Evolutionary conservation across 306 rosid species (phyloP), one percentile per base, ranked within the genome.

Genomic region (Rubus parviflorus): DNA sequence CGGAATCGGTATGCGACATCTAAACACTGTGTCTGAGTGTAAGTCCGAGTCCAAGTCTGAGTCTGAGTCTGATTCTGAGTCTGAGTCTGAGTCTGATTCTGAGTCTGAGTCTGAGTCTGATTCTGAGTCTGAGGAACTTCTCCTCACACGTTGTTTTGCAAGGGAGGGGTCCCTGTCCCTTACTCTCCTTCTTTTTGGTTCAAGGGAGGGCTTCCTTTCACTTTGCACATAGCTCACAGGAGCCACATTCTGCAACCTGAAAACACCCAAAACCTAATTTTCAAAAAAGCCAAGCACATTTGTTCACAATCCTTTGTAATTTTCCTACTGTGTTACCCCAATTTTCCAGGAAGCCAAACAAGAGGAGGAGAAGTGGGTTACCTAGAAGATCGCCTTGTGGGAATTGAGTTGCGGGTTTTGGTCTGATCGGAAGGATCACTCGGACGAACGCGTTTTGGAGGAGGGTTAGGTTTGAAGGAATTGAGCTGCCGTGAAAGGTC

Each of bases 371-470:
- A 22, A 35, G 42, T 30, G 41, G 61, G 43, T 0, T 20, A 89
- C 95, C 97, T 87, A 8, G 92, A 86, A 42, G 98, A 91, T 16
- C 98, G 97, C 73, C 98, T 80, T 42, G 68, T 1, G 19, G 83
- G 73, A 17, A 63, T 38, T 61, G 12, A 58, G 22, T 5, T 20
- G 13, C 45, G 76, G 46, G 25, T n/a, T 62, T 46, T 74, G 51
- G 77, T 63, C 54, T 69, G 47, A 1, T 57, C 51, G 0, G 66
- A 77, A 8, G 78, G 73, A 19, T 41, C 42, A 75, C 43, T 73
- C 66, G 8, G 66, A 40, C 40, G 51, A 7, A 38, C 23, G 30
- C 73, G 74, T 30, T 85, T 86, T 3, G 52, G 73, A 17, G 38
- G 40, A 11, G 40, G 8, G 46, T 30, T 30, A 2, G 72, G 10